Percentiles rank a stretch among this genome's conserved stretches.
phyloP scores from a whole-genome alignment of 495 filamentous ascomycete species.

The Aspergillus mulundensis region DNA sequence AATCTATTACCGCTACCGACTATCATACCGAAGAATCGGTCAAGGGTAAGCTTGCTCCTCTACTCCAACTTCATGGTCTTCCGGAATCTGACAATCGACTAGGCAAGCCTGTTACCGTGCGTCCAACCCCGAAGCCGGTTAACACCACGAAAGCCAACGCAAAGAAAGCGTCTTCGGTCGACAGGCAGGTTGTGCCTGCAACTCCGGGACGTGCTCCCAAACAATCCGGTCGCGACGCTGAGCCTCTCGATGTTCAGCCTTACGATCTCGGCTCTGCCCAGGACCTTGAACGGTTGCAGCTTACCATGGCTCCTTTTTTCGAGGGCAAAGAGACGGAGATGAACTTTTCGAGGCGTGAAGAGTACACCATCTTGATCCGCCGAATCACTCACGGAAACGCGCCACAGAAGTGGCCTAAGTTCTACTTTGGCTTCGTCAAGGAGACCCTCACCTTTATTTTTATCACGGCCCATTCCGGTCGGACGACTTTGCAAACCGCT shows the following conservation, averaged over 20 bases:
- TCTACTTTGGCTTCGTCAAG: constrained; percentile 44
- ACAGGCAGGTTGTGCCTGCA: background rate
- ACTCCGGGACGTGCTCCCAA: background rate
- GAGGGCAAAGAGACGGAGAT: constrained; percentile 86
- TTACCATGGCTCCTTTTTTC: constrained; percentile 73
- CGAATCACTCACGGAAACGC: constrained; percentile 80
- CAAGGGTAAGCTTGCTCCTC: background rate
- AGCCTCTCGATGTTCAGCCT: constrained; percentile 77
- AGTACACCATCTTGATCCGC: constrained; percentile 69
- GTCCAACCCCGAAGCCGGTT: background rate
- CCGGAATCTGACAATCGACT: constrained; percentile 5
- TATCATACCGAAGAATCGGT: background rate
- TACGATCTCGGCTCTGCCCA: constrained; percentile 72
- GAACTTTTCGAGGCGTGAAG: constrained; percentile 86
- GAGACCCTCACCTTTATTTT: constrained; percentile 61
- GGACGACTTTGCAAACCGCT: constrained; percentile 84
- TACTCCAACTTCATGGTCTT: background rate
- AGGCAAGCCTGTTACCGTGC: constrained; percentile 9
- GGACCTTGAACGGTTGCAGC: constrained; percentile 80
- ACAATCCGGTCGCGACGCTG: constrained; percentile 32
- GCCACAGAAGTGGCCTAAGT: constrained; percentile 65
- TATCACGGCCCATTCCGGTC: constrained; percentile 78
- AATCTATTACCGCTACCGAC: background rate
- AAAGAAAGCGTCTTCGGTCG: background rate
- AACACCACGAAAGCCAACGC: background rate